A percentile compares a stretch with the other conserved stretches of the same genome.
These are phyloP conservation scores for Talaromyces sp. DNA, from an alignment of 2,329 filamentous ascomycete species.

Conservation along the genomic window DNA sequence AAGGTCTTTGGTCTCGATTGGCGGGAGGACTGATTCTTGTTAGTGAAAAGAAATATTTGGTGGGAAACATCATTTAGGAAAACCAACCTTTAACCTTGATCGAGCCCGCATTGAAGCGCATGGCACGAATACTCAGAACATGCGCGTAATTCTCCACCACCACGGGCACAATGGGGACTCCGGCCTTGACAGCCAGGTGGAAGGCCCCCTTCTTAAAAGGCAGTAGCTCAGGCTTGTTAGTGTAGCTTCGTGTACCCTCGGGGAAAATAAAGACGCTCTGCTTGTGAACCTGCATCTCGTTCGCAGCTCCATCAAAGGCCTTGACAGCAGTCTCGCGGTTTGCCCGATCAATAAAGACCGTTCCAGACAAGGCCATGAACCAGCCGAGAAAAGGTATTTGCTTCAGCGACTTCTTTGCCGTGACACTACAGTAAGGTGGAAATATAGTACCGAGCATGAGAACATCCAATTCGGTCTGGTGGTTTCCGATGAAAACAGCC, in stretches of 20 bases:
- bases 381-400: slow-evolving; percentile 80
- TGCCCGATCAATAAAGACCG: slow-evolving; percentile 90
- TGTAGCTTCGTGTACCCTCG: slow-evolving; percentile 89
- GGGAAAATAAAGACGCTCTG: slow-evolving; percentile 57
- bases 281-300: slow-evolving; percentile 65
- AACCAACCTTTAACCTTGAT: slow-evolving; percentile 69
- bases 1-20: slow-evolving; percentile 70
- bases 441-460: slow-evolving; percentile 86
- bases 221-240: slow-evolving; percentile 70
- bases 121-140: slow-evolving; percentile 59
- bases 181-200: slow-evolving; percentile 88
- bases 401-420: slow-evolving; percentile 80
- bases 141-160: slow-evolving; percentile 76
- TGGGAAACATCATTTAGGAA: neutral
- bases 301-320: slow-evolving; percentile 77
- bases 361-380: slow-evolving; percentile 86
- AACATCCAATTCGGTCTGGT: slow-evolving; percentile 94
- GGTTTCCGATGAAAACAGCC: slow-evolving; percentile 88
- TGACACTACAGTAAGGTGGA: slow-evolving; percentile 86
- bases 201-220: slow-evolving; percentile 99
- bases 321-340: slow-evolving; percentile 77
- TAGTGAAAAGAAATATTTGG: neutral
- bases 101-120: slow-evolving; percentile 61
- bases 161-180: slow-evolving; percentile 85
- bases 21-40: slow-evolving; percentile 60